Evolutionary conservation across 352 stramenopile species (phyloP).

Genomic region (Globisporangium polare): DNA sequence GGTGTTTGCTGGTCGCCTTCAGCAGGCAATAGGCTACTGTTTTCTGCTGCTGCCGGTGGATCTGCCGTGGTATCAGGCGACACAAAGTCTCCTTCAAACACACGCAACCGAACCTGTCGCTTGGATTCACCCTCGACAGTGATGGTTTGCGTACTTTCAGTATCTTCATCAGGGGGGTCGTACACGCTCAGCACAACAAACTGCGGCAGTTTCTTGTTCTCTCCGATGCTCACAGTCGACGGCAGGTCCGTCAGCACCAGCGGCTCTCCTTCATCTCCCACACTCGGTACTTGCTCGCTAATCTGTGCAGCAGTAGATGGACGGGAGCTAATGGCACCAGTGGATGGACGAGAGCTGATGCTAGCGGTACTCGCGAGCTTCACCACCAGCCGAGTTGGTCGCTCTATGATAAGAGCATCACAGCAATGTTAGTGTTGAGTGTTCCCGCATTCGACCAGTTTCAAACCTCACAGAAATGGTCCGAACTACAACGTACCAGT

Average conservation of each 20-base stretch:
- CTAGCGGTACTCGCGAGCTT: conserved; percentile 4
- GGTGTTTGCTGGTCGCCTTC: background rate
- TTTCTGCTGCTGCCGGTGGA: background rate
- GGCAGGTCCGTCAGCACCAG: conserved; percentile 13
- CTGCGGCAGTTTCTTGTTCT: conserved; percentile 19
- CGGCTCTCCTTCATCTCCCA: background rate
- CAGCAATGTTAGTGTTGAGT: background rate
- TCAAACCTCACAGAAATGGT: background rate
- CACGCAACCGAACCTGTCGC: conserved; percentile 27
- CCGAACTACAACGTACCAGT: conserved; percentile 13
- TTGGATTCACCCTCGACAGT: conserved; percentile 32
- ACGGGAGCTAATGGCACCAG: background rate
- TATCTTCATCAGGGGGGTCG: background rate
- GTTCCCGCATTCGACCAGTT: background rate
- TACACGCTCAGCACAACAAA: conserved; percentile 15
- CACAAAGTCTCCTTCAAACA: conserved; percentile 31
- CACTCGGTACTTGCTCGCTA: too few relatives aligned
- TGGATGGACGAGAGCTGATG: background rate
- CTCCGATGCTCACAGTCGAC: conserved; percentile 6
- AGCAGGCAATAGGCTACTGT: background rate
- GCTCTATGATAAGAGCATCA: background rate
- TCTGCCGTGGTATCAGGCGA: background rate
- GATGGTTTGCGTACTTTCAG: background rate
- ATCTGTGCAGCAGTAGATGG: conserved; percentile 4
- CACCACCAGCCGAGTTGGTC: conserved; percentile 10